These are phyloP conservation scores for Helianthus annuus DNA, from an alignment of 129 eudicot species.

Conservation along the genomic window DNA sequence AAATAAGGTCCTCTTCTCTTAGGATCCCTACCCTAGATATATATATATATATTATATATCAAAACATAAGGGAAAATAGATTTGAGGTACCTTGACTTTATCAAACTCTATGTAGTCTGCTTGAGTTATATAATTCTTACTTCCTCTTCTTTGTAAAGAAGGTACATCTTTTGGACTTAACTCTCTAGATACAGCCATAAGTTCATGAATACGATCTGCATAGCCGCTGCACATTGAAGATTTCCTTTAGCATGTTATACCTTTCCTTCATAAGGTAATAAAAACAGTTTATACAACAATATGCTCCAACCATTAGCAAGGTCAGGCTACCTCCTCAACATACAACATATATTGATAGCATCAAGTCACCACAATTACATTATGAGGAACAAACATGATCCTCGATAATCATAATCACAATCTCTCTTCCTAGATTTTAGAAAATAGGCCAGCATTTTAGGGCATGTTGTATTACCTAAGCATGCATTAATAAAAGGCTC, in stretches of 20 bases:
- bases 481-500: not conserved
- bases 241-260: not conserved
- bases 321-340: conserved; percentile 11
- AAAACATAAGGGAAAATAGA: conserved; percentile 6
- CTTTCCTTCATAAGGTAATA: conserved; percentile 12
- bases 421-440: not conserved
- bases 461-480: not conserved
- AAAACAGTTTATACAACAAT: conserved; percentile 4
- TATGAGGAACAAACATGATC: not conserved
- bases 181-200: conserved; percentile 85
- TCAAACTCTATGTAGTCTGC: conserved; percentile 92
- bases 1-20: no score
- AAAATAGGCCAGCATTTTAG: not conserved
- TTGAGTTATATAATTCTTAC: conserved; percentile 79
- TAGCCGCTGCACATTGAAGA: conserved; percentile 74
- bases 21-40: no score
- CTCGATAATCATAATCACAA: not conserved
- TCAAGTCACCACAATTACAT: not conserved
- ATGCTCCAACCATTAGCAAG: conserved; percentile 9
- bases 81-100: conserved; percentile 70
- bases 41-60: not conserved
- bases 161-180: conserved; percentile 67
- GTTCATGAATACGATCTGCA: conserved; percentile 98
- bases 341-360: not conserved
- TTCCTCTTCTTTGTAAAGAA: conserved; percentile 64